Evolutionary conservation across 306 rosid genomes (phyloP).

Genomic region (Acacia confusa): DNA sequence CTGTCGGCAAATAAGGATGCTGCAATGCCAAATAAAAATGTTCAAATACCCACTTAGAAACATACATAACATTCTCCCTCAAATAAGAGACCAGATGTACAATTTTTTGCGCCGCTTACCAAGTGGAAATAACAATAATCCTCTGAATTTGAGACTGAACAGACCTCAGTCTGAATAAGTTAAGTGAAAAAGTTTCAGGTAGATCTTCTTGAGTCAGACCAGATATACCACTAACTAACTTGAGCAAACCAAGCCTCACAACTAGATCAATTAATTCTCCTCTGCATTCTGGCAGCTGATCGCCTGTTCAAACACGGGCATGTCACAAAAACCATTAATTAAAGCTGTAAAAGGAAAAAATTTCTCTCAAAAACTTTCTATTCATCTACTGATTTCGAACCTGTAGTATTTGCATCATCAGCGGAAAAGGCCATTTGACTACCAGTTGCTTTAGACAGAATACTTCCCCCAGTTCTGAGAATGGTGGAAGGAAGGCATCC

Average conservation of each 20-base stretch:
- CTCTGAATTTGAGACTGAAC: slow-evolving; percentile 89
- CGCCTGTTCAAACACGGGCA: slow-evolving; percentile 42
- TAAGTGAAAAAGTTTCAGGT: slow-evolving; percentile 76
- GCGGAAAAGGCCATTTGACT: slow-evolving; percentile 32
- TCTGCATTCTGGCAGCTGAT: slow-evolving; percentile 67
- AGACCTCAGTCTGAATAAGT: slow-evolving; percentile 77
- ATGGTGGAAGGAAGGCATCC: slow-evolving; percentile 68
- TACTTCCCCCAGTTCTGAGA: slow-evolving; percentile 80
- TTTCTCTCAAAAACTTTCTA: not conserved
- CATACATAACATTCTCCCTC: not conserved
- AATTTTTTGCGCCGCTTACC: slow-evolving; percentile 46
- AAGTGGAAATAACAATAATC: slow-evolving; percentile 68
- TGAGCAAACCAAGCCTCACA: slow-evolving; percentile 82
- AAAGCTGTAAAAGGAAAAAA: not conserved
- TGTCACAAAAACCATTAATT: not conserved
- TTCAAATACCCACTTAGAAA: not conserved
- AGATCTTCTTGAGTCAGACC: slow-evolving; percentile 69
- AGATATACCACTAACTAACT: slow-evolving; percentile 61
- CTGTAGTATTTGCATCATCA: slow-evolving; percentile 41
- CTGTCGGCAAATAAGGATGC: slow-evolving; percentile 86
- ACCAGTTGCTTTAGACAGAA: slow-evolving; percentile 44
- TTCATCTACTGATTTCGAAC: slow-evolving; percentile 29
- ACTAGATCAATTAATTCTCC: slow-evolving; percentile 75
- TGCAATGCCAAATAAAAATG: slow-evolving; percentile 42
- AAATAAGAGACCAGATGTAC: not conserved